Evolutionary conservation across 176 grass and related monocot species (phyloP).

Genomic region (Rhynchospora tenuis): DNA sequence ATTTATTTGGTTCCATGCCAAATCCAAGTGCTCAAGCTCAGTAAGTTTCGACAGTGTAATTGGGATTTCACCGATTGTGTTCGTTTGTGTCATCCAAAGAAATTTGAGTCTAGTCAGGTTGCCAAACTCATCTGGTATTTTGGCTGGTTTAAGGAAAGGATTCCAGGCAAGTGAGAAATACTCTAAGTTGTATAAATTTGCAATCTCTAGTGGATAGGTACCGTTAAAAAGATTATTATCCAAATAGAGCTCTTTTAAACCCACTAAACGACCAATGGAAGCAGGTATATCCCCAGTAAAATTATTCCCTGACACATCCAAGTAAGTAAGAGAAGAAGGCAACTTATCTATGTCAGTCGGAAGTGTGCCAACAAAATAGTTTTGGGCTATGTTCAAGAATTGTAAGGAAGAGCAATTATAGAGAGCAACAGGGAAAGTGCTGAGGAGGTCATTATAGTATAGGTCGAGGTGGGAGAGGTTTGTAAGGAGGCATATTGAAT

Average conservation of each 20-base stretch:
- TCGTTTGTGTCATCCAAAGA: constrained; percentile 24
- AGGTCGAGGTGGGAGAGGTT: constrained; percentile 53
- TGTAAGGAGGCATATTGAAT: constrained; percentile 36
- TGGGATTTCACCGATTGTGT: constrained; percentile 32
- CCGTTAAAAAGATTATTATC: constrained; percentile 47
- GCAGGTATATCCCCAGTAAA: constrained; percentile 44
- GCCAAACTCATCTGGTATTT: constrained; percentile 26
- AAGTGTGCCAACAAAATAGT: constrained; percentile 42
- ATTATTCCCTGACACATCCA: constrained; percentile 44
- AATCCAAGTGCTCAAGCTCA: constrained; percentile 15
- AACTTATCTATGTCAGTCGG: constrained; percentile 34
- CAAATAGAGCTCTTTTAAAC: constrained; percentile 34
- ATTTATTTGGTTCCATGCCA: constrained; percentile 23
- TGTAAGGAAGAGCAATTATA: constrained; percentile 39
- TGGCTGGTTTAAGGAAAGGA: constrained; percentile 4
- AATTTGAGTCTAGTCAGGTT: constrained; percentile 26
- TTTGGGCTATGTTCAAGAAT: constrained; percentile 49
- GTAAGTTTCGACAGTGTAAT: constrained; percentile 4
- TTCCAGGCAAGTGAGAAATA: constrained; percentile 21
- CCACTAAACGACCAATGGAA: constrained; percentile 27
- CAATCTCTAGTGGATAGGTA: constrained; percentile 36
- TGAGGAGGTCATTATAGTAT: constrained; percentile 42
- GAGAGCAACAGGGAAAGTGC: constrained; percentile 52
- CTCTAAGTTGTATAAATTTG: constrained; percentile 3
- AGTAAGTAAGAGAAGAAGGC: constrained; percentile 19